Conservation (phyloP, 2,329 filamentous ascomycete genomes). For the Ambrosiella xylebori region DNA sequence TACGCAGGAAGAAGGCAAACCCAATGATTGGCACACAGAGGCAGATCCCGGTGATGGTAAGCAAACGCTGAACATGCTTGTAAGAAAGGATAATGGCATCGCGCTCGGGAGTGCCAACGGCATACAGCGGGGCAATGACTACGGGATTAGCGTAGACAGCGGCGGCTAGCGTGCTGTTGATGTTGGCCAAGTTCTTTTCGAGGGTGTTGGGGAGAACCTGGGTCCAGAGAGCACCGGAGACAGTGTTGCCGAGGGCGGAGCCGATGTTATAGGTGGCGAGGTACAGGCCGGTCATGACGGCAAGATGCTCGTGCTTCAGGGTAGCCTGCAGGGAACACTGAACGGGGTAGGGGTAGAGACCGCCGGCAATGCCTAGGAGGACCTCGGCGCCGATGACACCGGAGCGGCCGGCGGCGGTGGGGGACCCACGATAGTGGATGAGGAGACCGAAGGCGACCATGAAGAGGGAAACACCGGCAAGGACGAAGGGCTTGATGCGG, state of each 20-base stretch:
- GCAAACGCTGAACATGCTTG: constrained; percentile 28
- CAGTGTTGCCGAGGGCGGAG: constrained; percentile 39
- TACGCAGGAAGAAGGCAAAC: constrained; percentile 26
- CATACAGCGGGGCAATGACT: constrained; percentile 19
- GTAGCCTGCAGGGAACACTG: constrained; percentile 28
- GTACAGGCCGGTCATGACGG: constrained; percentile 46
- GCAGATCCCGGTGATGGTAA: constrained; percentile 32
- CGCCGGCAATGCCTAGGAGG: constrained; percentile 44
- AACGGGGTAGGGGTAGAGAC: constrained; percentile 38
- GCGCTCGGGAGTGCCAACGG: constrained; percentile 27
- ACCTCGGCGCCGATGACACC: constrained; percentile 47
- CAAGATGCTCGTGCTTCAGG: constrained; percentile 35
- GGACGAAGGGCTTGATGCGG: constrained; percentile 46
- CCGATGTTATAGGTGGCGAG: constrained; percentile 47
- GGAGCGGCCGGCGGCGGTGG: constrained; percentile 25
- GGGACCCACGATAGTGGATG: constrained; percentile 43
- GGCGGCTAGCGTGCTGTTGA: constrained; percentile 24
- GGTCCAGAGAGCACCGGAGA: constrained; percentile 46
- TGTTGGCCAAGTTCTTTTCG: constrained; percentile 19
- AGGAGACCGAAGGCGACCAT: constrained; percentile 48
- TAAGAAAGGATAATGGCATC: constrained; percentile 27
- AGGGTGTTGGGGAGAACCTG: constrained; percentile 36
- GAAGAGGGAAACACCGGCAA: constrained; percentile 41
- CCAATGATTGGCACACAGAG: constrained; percentile 30
- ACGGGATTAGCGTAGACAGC: constrained; percentile 23